Evolutionary conservation across 345 rosid genomes (phyloP).

Genomic region (Eutrema yunnanense): DNA sequence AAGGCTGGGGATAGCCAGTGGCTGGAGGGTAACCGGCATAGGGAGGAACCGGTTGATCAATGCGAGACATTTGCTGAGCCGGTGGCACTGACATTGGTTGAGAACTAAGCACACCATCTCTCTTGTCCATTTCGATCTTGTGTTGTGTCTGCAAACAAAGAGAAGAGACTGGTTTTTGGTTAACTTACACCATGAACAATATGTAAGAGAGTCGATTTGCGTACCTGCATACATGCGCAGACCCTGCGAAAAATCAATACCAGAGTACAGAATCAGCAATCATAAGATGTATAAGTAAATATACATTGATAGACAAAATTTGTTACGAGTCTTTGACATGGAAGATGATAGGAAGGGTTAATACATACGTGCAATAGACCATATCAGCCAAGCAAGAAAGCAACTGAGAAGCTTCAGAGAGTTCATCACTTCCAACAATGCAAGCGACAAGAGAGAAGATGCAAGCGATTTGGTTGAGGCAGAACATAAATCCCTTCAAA

Average conservation of each 20-base stretch:
- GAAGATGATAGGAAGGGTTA: not conserved
- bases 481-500: slow-evolving; percentile 91
- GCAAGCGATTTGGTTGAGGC: slow-evolving; percentile 95
- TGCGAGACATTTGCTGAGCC: slow-evolving; percentile 62
- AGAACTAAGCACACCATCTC: slow-evolving; percentile 52
- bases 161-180: slow-evolving; percentile 18
- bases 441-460: slow-evolving; percentile 91
- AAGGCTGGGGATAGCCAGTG: slow-evolving; percentile 29
- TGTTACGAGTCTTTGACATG: slow-evolving; percentile 27
- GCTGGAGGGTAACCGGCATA: slow-evolving; percentile 42
- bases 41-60: slow-evolving; percentile 51
- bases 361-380: slow-evolving; percentile 93
- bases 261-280: not conserved
- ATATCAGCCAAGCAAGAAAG: slow-evolving; percentile 67
- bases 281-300: slow-evolving; percentile 25
- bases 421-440: slow-evolving; percentile 88
- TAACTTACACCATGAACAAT: slow-evolving; percentile 18
- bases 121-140: slow-evolving; percentile 76
- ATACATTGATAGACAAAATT: slow-evolving; percentile 21
- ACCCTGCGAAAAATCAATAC: slow-evolving; percentile 50
- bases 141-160: slow-evolving; percentile 59
- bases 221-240: slow-evolving; percentile 99
- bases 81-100: slow-evolving; percentile 58
- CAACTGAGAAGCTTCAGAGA: slow-evolving; percentile 77
- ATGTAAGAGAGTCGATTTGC: not conserved